Percentiles rank a stretch among this genome's conserved stretches.
These are phyloP conservation scores for Achaetomiella virescens DNA, from an alignment of 495 filamentous ascomycete genomes.

Conservation along the genomic window DNA sequence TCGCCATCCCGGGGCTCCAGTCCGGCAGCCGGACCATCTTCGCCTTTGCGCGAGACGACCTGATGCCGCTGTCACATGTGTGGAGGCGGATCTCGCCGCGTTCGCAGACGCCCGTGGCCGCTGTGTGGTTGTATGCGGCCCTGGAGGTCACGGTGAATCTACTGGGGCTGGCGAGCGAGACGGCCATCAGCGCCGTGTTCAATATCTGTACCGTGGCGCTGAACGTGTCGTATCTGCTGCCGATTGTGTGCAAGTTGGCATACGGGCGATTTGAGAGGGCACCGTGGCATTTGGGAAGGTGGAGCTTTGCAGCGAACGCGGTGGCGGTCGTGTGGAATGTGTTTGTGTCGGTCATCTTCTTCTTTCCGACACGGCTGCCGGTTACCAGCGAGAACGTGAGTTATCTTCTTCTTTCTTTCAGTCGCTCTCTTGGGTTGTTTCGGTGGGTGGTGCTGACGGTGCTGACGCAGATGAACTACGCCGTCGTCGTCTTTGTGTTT, in stretches of 20 bases:
- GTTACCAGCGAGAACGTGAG: constrained; percentile 40
- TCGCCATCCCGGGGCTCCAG: constrained; percentile 58
- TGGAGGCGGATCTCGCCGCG: constrained; percentile 50
- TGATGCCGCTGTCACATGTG: constrained; percentile 48
- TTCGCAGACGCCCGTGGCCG: constrained; percentile 54
- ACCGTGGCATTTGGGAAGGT: constrained; percentile 54
- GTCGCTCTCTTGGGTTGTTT: neutral
- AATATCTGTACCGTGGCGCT: constrained; percentile 57
- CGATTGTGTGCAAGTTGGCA: constrained; percentile 54
- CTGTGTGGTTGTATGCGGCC: constrained; percentile 54
- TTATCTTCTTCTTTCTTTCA: constrained; percentile 14
- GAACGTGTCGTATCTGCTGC: constrained; percentile 59
- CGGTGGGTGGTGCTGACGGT: constrained; percentile 4
- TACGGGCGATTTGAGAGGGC: constrained; percentile 53
- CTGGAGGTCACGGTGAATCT: constrained; percentile 56
- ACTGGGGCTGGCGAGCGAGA: constrained; percentile 56
- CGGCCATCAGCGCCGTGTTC: constrained; percentile 57
- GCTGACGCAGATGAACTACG: constrained; percentile 37
- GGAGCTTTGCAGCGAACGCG: constrained; percentile 41
- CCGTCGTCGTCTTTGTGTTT: constrained; percentile 43
- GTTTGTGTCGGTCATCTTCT: constrained; percentile 56
- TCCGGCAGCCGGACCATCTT: constrained; percentile 56
- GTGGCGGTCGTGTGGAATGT: constrained; percentile 54
- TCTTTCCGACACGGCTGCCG: constrained; percentile 52
- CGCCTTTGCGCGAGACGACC: constrained; percentile 54